phyloP scores from a whole-genome alignment of 306 rosid species.

The Cicer arietinum region DNA sequence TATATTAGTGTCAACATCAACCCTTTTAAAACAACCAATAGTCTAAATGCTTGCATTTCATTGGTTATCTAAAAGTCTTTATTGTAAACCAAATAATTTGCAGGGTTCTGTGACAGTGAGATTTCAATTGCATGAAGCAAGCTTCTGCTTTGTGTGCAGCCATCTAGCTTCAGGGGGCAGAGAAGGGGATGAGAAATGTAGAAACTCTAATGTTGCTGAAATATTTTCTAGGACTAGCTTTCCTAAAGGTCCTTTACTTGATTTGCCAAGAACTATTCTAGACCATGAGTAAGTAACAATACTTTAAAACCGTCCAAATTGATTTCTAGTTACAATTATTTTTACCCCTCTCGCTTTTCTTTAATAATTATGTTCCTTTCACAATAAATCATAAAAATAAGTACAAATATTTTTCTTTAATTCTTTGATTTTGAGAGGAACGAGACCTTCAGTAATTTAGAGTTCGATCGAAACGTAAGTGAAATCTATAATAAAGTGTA shows the following conservation, averaged over 20 bases:
- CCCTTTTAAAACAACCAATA: not conserved
- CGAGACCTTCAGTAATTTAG: no score
- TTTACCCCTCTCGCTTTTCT: conserved; percentile 18
- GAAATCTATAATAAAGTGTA: no score
- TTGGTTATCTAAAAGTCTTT: conserved; percentile 9
- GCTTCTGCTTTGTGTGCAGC: conserved; percentile 87
- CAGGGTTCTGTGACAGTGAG: conserved; percentile 94
- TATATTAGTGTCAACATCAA: conserved; percentile 43
- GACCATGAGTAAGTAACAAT: conserved; percentile 72
- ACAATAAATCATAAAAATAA: conserved; percentile 43
- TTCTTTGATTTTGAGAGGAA: not conserved
- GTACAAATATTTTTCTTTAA: conserved; percentile 11
- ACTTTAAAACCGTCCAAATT: conserved; percentile 46
- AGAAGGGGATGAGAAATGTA: conserved; percentile 71
- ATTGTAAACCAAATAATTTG: conserved; percentile 37
- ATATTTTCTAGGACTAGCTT: conserved; percentile 73
- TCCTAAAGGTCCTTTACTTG: conserved; percentile 67
- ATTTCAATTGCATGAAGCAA: conserved; percentile 72
- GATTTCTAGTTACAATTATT: conserved; percentile 7
- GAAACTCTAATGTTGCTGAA: conserved; percentile 78
- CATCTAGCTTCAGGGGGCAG: conserved; percentile 90
- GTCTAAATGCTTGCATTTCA: conserved; percentile 22
- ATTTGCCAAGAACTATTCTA: conserved; percentile 75
- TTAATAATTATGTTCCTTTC: conserved; percentile 43
- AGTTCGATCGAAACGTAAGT: no score